A percentile compares a stretch with the other conserved stretches of the same genome.
Evolutionary conservation across 2,329 filamentous ascomycete species (phyloP).

Genomic region (Penicillium sp.): DNA sequence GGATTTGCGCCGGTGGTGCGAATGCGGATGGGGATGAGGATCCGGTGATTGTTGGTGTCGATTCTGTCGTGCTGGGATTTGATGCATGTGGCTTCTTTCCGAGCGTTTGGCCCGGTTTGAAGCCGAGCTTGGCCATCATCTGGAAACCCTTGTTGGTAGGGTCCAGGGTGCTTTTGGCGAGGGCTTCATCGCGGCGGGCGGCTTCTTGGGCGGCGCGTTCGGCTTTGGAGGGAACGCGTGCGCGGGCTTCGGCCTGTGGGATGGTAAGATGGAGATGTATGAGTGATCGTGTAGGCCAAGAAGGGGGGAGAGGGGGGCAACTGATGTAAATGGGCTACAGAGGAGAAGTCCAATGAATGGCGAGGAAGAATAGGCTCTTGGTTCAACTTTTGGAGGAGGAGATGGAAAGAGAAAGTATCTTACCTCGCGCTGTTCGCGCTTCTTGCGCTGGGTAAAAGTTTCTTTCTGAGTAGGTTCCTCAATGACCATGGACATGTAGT

Average conservation of each 20-base stretch:
- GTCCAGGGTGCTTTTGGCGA: slow-evolving; percentile 67
- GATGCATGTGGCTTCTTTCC: slow-evolving; percentile 50
- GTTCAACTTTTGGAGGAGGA: slow-evolving; percentile 36
- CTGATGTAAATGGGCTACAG: background rate
- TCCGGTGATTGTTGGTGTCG: background rate
- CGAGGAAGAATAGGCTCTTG: background rate
- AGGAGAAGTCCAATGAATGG: background rate
- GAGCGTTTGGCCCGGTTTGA: slow-evolving; percentile 66
- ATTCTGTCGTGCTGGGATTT: background rate
- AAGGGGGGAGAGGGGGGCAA: slow-evolving; percentile 37
- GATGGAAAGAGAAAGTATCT: slow-evolving; percentile 9
- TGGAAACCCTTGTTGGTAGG: slow-evolving; percentile 77
- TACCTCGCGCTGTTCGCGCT: slow-evolving; percentile 49
- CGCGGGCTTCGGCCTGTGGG: slow-evolving; percentile 58
- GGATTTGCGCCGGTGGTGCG: no score
- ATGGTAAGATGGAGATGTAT: background rate
- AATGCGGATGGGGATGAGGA: no score
- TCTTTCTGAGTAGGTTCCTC: slow-evolving; percentile 58
- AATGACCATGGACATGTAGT: slow-evolving; percentile 97
- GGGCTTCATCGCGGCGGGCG: slow-evolving; percentile 65
- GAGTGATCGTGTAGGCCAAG: no score
- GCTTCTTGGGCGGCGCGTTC: slow-evolving; percentile 71
- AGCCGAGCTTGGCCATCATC: slow-evolving; percentile 97
- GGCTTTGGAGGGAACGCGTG: slow-evolving; percentile 66
- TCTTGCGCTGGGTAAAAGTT: slow-evolving; percentile 56